Evolutionary conservation across 78 protist genomes (phyloP).

Genomic region (Dictyostelium firmibasis): DNA sequence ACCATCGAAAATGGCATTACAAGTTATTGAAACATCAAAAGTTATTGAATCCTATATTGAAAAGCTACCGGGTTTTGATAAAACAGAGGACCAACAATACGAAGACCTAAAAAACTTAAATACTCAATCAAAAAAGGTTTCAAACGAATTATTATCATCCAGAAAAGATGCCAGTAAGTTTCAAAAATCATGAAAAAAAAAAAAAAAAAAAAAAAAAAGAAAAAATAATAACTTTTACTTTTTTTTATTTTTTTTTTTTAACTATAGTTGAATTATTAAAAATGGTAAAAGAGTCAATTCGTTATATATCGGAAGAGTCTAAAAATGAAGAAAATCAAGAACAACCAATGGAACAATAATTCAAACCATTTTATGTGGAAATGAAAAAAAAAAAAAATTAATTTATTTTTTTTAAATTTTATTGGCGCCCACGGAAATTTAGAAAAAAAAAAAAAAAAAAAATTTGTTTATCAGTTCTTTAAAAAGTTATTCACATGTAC

Average conservation of each 20-base stretch:
- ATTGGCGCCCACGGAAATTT: background rate
- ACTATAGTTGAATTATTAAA: slow-evolving; percentile 19
- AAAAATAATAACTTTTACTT: too few species aligned
- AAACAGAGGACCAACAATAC: slow-evolving; percentile 59
- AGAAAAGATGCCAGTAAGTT: slow-evolving; percentile 45
- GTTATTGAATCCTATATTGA: slow-evolving; percentile 71
- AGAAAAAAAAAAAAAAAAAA: background rate
- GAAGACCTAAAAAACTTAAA: slow-evolving; percentile 4
- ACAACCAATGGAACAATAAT: background rate
- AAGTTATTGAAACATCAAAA: slow-evolving; percentile 67
- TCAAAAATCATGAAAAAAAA: background rate
- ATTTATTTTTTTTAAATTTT: too few species aligned
- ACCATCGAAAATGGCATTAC: slow-evolving; percentile 33
- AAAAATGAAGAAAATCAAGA: background rate
- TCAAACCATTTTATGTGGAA: background rate
- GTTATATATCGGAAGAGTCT: slow-evolving; percentile 33
- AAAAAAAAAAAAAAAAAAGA: background rate
- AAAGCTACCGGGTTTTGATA: slow-evolving; percentile 45
- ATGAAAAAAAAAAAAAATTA: background rate
- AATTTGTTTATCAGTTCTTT: background rate
- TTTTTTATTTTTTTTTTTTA: background rate
- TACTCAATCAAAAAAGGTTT: slow-evolving; percentile 21
- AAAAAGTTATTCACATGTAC: background rate
- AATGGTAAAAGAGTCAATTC: slow-evolving; percentile 33
- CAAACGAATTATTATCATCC: background rate